Evolutionary conservation across 139 green algal species (phyloP).

Genomic region (Astrephomene gubernaculifera): DNA sequence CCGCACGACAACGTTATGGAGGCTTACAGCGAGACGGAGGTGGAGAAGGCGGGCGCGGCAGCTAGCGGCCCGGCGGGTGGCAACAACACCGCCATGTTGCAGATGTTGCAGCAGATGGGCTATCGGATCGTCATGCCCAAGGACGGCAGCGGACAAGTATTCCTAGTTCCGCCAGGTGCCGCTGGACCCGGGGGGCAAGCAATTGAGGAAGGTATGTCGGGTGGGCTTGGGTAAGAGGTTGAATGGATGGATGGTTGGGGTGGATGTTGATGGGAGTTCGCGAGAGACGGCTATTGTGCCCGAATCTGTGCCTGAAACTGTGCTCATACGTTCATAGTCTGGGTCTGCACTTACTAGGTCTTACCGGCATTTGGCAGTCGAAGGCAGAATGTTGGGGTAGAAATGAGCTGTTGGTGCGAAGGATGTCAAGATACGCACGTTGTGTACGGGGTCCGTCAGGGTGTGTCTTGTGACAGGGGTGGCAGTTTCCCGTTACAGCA

Average conservation of each 20-base stretch:
- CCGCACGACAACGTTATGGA: slow-evolving; percentile 32
- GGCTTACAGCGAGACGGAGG: slow-evolving; percentile 40
- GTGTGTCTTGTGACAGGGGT: too few species aligned
- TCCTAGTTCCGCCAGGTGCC: slow-evolving; percentile 41
- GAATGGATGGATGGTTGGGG: background rate
- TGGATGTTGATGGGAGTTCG: too few species aligned
- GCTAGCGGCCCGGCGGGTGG: slow-evolving; percentile 9
- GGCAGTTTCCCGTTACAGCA: too few species aligned
- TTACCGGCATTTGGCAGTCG: too few species aligned
- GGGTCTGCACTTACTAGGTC: too few species aligned
- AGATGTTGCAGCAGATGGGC: slow-evolving; percentile 50
- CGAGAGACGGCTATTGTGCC: too few species aligned
- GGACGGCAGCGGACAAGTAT: slow-evolving; percentile 42
- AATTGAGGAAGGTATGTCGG: slow-evolving; percentile 23
- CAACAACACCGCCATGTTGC: slow-evolving; percentile 38
- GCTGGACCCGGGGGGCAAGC: background rate
- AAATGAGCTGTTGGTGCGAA: too few species aligned
- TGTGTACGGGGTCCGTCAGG: too few species aligned
- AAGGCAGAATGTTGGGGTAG: too few species aligned
- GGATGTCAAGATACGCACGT: too few species aligned
- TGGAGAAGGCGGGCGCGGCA: slow-evolving; percentile 11
- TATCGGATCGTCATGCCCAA: slow-evolving; percentile 32
- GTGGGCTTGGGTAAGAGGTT: background rate
- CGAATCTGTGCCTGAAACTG: too few species aligned
- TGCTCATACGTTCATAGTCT: too few species aligned